A percentile compares a stretch with the other conserved stretches of the same genome.
Evolutionary conservation across 2,329 filamentous ascomycete genomes (phyloP).

Genomic region (Diaporthe citrichinensis): DNA sequence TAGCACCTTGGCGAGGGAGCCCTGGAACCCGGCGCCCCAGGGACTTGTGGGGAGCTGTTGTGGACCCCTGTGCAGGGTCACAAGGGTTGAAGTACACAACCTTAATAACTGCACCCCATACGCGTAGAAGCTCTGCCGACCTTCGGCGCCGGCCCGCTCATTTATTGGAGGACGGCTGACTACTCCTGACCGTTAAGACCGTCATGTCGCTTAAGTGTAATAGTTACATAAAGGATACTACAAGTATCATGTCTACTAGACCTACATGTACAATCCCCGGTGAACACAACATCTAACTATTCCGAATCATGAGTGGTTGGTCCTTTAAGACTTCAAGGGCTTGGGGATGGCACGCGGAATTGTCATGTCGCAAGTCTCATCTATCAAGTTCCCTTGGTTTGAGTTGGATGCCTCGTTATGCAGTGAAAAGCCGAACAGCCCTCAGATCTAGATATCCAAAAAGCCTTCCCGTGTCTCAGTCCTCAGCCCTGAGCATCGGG

Average conservation of each 20-base stretch:
- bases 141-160: neutral
- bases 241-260: neutral
- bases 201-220: neutral
- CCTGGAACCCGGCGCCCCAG: neutral
- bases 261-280: neutral
- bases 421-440: neutral
- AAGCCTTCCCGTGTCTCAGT: neutral
- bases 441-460: neutral
- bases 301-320: neutral
- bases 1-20: neutral
- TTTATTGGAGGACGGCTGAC: neutral
- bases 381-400: neutral
- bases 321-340: neutral
- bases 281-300: neutral
- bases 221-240: neutral
- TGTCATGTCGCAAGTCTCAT: neutral
- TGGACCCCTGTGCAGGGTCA: neutral
- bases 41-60: slow-evolving; percentile 12
- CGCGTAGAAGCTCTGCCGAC: neutral
- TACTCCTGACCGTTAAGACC: neutral
- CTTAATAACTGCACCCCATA: neutral
- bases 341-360: neutral
- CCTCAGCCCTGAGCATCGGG: neutral
- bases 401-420: neutral
- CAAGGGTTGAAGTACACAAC: too few relatives aligned